Evolutionary conservation across 148 eudicot species (phyloP), one percentile per base, ranked within the genome.

Genomic region (Arbutus unedo): DNA sequence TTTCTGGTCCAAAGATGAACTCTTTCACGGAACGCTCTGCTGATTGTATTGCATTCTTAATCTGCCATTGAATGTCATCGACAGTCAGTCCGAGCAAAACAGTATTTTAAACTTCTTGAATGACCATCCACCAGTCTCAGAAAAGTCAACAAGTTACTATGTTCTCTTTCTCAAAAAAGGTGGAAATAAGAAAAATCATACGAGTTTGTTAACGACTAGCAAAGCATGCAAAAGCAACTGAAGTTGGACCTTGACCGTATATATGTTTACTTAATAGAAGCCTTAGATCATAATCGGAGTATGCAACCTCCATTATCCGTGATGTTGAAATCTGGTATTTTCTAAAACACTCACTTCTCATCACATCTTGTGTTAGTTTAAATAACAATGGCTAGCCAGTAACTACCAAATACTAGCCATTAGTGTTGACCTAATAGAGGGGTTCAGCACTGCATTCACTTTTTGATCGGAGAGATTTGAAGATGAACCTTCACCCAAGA

Each of bases 11-110:
- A 79, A 93, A 87, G 66, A 93, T 67, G 70, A 89, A 88, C 68
- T 90, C 91, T 89, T 93, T 93, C 68, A 84, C 89, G 9, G 97
- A 89, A 19, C 75, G 90, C 86, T 94, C 85, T 64, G 89, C 94
- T 81, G 98, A 93, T 47, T 81, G 75, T 79, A 93, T 88, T 5
- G 81, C 81, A 49, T 89, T 91, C 88, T 87, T 94, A 80, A 94
- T 89, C 98, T 94, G 92, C 76, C 85, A 88, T 80, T 6, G 38
- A 60, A 76, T 70, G 19, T 66, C 48, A 38, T 21, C 53, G 59
- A 74, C 72, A 75, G 5, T 64, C 38, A 76, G 72, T 64, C 49
- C n/a, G 31, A 14, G 44, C 0, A 14, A 54, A 66, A 64, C 15
- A 54, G 79, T 31, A 5, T n/a, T 72, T 19, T 11, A 31, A 53